These are phyloP conservation scores for Cladosporium velox DNA, from an alignment of 2,329 filamentous ascomycete genomes.

Conservation along the genomic window DNA sequence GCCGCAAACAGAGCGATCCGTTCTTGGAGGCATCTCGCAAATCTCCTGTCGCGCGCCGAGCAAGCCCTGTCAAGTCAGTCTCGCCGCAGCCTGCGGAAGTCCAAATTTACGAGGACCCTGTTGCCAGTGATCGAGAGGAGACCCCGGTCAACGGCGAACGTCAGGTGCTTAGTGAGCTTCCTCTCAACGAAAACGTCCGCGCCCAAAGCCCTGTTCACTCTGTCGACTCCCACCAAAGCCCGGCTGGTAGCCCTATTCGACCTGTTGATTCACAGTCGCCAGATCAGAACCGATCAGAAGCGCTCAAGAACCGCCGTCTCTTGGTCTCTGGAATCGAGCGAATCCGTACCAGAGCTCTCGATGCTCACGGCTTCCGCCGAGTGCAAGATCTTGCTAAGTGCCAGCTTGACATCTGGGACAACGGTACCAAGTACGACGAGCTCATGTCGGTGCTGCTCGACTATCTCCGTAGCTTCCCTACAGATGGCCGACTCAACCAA, in stretches of 20 bases:
- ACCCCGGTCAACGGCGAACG: slow-evolving; percentile 33
- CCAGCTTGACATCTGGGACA: slow-evolving; percentile 60
- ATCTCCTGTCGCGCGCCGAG: slow-evolving; percentile 7
- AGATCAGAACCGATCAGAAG: slow-evolving; percentile 44
- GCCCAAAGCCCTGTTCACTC: slow-evolving; percentile 34
- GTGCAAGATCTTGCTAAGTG: slow-evolving; percentile 74
- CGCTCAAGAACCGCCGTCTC: slow-evolving; percentile 55
- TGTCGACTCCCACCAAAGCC: slow-evolving; percentile 32
- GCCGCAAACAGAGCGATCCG: slow-evolving; percentile 18
- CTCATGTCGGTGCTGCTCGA: slow-evolving; percentile 69
- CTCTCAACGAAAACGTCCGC: slow-evolving; percentile 49
- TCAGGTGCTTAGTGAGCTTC: slow-evolving; percentile 53
- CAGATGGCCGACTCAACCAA: slow-evolving; percentile 45
- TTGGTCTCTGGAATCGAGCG: slow-evolving; percentile 74
- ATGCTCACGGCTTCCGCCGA: slow-evolving; percentile 78
- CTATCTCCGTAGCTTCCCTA: slow-evolving; percentile 61
- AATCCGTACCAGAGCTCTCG: slow-evolving; percentile 70
- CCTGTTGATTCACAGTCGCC: slow-evolving; percentile 27
- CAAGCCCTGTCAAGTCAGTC: slow-evolving; percentile 32
- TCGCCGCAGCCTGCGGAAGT: slow-evolving; percentile 44
- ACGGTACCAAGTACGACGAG: slow-evolving; percentile 69
- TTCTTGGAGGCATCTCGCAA: slow-evolving; percentile 18
- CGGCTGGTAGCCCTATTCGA: slow-evolving; percentile 32
- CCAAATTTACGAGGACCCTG: slow-evolving; percentile 57
- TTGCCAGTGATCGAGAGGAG: slow-evolving; percentile 42